Conservation (phyloP, 1,284 basidiomycete species). For the Rhizoctonia solani region DNA sequence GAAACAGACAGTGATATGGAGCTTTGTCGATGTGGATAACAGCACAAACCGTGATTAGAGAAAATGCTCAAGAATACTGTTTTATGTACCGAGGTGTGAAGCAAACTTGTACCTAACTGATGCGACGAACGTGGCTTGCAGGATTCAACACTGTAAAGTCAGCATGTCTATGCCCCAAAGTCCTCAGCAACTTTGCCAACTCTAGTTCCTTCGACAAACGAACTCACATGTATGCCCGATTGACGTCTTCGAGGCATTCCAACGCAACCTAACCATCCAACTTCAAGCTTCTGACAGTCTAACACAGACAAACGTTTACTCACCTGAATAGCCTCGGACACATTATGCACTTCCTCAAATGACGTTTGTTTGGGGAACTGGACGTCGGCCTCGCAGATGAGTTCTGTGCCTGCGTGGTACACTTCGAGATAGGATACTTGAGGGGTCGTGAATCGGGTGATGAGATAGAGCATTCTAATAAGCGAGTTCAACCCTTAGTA, state of each 20-base stretch:
- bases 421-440: slow-evolving; percentile 29
- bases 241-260: slow-evolving; percentile 26
- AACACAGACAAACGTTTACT: not conserved
- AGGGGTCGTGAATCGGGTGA: slow-evolving; percentile 23
- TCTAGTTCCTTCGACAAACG: not conserved
- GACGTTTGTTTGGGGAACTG: slow-evolving; percentile 22
- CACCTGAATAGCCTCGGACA: slow-evolving; percentile 27
- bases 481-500: no score
- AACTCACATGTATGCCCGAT: slow-evolving; percentile 25
- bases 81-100: no score
- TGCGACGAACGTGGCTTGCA: not conserved
- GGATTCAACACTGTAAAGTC: slow-evolving; percentile 28
- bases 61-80: no score
- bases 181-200: not conserved
- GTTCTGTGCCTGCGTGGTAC: slow-evolving; percentile 21
- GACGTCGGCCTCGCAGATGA: slow-evolving; percentile 20
- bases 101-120: not conserved
- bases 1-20: no score
- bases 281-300: not conserved
- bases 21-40: no score
- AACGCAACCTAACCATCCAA: slow-evolving; percentile 16
- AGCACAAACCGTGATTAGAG: no score
- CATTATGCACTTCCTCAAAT: slow-evolving; percentile 29
- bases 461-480: slow-evolving; percentile 20
- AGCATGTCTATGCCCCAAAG: not conserved